Conservation (phyloP, 2,329 filamentous ascomycete genomes). For the Penicillium rolfsii region DNA sequence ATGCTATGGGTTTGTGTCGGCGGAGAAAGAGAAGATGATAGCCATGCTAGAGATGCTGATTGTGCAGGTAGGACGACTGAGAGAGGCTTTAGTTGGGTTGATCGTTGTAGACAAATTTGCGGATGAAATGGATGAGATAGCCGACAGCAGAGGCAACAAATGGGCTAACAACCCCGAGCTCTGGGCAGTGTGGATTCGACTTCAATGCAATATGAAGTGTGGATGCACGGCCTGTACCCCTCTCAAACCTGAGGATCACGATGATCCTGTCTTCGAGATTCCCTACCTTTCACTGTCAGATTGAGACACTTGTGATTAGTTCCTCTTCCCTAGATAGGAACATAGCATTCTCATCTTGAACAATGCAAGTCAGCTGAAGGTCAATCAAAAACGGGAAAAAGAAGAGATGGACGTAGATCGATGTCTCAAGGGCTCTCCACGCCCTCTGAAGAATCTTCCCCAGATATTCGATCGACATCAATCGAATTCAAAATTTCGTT, state of each 20-base stretch:
- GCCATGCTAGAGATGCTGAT: constrained; percentile 5
- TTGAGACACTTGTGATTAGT: background rate
- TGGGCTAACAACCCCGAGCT: background rate
- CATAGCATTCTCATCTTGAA: background rate
- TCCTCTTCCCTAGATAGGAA: background rate
- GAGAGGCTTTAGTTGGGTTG: background rate
- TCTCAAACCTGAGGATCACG: background rate
- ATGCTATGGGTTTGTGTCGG: background rate
- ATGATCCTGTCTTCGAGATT: background rate
- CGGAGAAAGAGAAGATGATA: background rate
- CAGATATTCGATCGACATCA: background rate
- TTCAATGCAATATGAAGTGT: constrained; percentile 3
- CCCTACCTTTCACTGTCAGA: background rate
- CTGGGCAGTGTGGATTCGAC: background rate
- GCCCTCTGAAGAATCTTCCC: background rate
- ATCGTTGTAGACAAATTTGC: constrained; percentile 2
- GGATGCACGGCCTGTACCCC: constrained; percentile 2
- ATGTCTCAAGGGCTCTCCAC: background rate
- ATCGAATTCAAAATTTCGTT: background rate
- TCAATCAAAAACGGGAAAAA: background rate
- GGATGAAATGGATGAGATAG: constrained; percentile 5
- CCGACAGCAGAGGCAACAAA: background rate
- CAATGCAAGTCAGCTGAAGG: background rate
- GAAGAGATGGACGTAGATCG: no score
- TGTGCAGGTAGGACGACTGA: background rate